These are phyloP conservation scores for Trichoderma erinaceum DNA, from an alignment of 495 filamentous ascomycete species.

Conservation along the genomic window DNA sequence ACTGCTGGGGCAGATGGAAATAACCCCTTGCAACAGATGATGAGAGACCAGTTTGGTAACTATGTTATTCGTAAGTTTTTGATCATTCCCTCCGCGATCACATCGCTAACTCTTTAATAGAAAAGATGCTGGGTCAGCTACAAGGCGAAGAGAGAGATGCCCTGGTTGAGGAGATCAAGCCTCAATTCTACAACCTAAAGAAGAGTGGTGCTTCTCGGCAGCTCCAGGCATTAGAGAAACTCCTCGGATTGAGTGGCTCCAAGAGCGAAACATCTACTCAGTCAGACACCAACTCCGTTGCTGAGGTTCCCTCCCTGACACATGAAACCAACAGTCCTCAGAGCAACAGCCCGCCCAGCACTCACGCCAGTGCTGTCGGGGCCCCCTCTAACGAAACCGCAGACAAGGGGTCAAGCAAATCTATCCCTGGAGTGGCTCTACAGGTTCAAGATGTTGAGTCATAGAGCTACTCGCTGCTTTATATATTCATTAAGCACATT, in stretches of 20 bases:
- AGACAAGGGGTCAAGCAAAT: not conserved
- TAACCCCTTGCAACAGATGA: conserved; percentile 62
- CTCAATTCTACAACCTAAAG: conserved; percentile 66
- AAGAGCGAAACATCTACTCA: conserved; percentile 30
- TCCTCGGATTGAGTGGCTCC: conserved; percentile 24
- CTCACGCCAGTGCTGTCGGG: conserved; percentile 48
- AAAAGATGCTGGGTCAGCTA: conserved; percentile 71
- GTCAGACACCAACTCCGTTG: conserved; percentile 45
- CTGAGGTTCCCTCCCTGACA: conserved; percentile 54
- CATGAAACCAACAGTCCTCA: conserved; percentile 59
- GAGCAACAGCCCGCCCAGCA: conserved; percentile 55
- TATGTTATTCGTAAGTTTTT: conserved; percentile 86
- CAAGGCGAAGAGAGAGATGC: conserved; percentile 56
- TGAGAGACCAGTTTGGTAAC: conserved; percentile 91
- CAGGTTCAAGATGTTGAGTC: conserved; percentile 2
- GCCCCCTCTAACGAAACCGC: conserved; percentile 20
- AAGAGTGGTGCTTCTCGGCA: conserved; percentile 73
- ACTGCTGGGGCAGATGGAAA: conserved; percentile 56
- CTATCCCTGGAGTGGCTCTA: not conserved
- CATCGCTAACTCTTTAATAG: conserved; percentile 45
- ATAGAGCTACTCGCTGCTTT: not conserved
- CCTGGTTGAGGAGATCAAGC: conserved; percentile 67
- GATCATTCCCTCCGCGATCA: not conserved
- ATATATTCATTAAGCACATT: not conserved
- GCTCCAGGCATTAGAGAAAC: conserved; percentile 53